These are phyloP conservation scores for Bacidia gigantensis DNA, from an alignment of 495 filamentous ascomycete species.

Conservation along the genomic window DNA sequence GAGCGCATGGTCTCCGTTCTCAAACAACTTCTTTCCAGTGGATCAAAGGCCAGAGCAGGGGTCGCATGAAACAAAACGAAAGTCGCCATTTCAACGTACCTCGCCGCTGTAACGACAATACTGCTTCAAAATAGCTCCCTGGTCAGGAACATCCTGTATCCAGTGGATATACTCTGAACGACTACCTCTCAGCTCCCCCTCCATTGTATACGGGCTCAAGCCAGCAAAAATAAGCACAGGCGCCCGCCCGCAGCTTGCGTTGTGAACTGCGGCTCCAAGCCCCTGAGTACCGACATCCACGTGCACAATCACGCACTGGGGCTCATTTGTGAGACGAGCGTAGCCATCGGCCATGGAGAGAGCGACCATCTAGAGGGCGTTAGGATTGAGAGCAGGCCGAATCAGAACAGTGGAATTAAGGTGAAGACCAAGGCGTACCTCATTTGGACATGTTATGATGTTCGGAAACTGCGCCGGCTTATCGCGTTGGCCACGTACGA, in stretches of 20 bases:
- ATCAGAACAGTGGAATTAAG: background rate
- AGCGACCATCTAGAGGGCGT: slow-evolving; percentile 66
- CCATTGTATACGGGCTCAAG: slow-evolving; percentile 74
- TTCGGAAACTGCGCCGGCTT: slow-evolving; percentile 56
- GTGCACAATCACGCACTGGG: slow-evolving; percentile 88
- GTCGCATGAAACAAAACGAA: no score
- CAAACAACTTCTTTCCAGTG: no score
- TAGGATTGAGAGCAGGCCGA: background rate
- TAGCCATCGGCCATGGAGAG: slow-evolving; percentile 95
- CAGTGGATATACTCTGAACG: slow-evolving; percentile 95
- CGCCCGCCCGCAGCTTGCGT: slow-evolving; percentile 71
- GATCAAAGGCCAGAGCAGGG: no score
- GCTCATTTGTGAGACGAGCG: slow-evolving; percentile 70
- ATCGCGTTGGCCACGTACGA: slow-evolving; percentile 71
- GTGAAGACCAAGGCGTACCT: slow-evolving; percentile 45
- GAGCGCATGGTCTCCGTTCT: no score
- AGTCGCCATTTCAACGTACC: slow-evolving; percentile 16
- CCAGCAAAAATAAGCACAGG: slow-evolving; percentile 88
- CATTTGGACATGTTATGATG: slow-evolving; percentile 89
- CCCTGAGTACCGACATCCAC: slow-evolving; percentile 96
- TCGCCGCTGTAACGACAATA: slow-evolving; percentile 90
- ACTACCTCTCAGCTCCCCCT: slow-evolving; percentile 78
- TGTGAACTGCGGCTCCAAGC: slow-evolving; percentile 81
- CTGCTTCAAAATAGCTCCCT: slow-evolving; percentile 80
- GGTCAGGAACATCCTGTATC: slow-evolving; percentile 93